phyloP scores from a whole-genome alignment of 306 rosid species.

The Cucurbita moschata region DNA sequence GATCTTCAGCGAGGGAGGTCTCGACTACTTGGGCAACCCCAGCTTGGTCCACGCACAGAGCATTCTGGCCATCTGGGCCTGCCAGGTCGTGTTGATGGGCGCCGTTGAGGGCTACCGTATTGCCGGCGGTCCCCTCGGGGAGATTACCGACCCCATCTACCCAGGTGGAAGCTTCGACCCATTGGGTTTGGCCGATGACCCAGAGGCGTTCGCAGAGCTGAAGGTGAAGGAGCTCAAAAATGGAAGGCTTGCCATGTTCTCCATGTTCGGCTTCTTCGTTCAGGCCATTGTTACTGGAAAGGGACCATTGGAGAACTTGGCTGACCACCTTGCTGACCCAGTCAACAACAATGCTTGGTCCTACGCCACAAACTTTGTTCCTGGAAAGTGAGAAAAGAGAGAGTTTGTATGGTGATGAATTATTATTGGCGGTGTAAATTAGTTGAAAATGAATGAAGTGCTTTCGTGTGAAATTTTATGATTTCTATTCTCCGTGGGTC shows the following conservation, averaged over 20 bases:
- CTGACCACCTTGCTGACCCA: constrained; percentile 52
- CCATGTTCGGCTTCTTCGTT: constrained; percentile 51
- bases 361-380: constrained; percentile 57
- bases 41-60: constrained; percentile 53
- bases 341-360: constrained; percentile 63
- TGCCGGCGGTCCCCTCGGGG: constrained; percentile 50
- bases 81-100: constrained; percentile 46
- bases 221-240: constrained; percentile 54
- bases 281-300: constrained; percentile 54
- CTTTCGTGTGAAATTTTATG: neutral
- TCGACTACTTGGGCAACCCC: constrained; percentile 56
- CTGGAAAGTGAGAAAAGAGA: constrained; percentile 33
- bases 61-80: constrained; percentile 50
- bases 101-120: constrained; percentile 50
- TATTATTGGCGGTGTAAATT: neutral
- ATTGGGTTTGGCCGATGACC: constrained; percentile 51
- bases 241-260: constrained; percentile 49
- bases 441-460: neutral
- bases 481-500: neutral
- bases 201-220: constrained; percentile 48
- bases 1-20: constrained; percentile 54
- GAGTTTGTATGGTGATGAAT: neutral
- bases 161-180: constrained; percentile 60
- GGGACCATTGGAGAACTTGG: constrained; percentile 47
- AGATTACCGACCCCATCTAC: constrained; percentile 44